Conservation (phyloP, 148 eudicot genomes). For the Cornus florida region DNA sequence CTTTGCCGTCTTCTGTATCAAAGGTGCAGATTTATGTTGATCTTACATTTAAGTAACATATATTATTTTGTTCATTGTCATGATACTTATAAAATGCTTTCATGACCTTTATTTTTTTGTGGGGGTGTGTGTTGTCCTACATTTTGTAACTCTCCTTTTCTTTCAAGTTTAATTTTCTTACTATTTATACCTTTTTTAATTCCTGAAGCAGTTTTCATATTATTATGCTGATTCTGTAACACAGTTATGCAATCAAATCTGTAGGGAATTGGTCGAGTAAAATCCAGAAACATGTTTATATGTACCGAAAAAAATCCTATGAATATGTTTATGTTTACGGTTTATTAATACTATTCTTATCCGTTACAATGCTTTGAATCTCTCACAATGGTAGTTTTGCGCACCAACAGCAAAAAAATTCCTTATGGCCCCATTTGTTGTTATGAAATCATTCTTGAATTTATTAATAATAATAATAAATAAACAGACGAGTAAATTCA, state of each 20-base stretch:
- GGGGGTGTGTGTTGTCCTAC: too few relatives aligned
- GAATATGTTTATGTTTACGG: neutral
- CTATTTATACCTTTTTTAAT: too few relatives aligned
- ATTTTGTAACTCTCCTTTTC: too few relatives aligned
- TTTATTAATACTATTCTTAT: neutral
- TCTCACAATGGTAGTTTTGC: neutral
- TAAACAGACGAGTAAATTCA: too few relatives aligned
- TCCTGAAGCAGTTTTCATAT: neutral
- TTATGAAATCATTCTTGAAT: neutral
- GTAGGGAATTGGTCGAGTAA: neutral
- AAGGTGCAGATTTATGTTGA: neutral
- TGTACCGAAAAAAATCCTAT: too few relatives aligned
- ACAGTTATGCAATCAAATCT: neutral
- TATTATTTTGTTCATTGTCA: too few relatives aligned
- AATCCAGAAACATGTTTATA: too few relatives aligned
- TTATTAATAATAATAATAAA: too few relatives aligned
- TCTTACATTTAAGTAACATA: neutral
- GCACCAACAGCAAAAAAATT: neutral
- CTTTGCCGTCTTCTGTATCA: neutral
- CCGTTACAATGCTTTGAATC: neutral
- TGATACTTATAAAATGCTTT: neutral
- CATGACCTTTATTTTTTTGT: too few relatives aligned
- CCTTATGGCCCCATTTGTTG: neutral
- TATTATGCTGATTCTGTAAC: neutral
- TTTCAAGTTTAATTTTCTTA: too few relatives aligned